Base-by-base conservation (phyloP, 2,329 filamentous ascomycete species). In the Mollisiaceae sp. region DNA sequence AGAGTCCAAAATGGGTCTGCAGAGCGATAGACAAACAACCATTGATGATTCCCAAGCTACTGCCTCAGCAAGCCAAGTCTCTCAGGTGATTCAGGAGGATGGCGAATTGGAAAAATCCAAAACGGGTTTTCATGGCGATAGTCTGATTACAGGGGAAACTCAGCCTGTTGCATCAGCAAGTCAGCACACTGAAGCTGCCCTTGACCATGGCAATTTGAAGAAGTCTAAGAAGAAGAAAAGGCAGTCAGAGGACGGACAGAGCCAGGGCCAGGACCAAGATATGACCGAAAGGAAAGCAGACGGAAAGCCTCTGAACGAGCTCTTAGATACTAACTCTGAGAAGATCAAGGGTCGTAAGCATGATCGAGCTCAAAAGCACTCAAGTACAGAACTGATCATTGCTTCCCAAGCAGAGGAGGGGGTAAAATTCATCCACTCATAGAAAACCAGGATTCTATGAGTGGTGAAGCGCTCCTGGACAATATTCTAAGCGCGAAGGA, bases 361-460 rank as follows among this genome's bases (percentile, higher is more conserved):
- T 52, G 60, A 66, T 18, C 65, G 60, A 58, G 43, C 27, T 27
- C 59, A 62, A 24, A 65, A 66, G 27, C 27, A 32, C 27, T 32
- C 27, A 6, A 32, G 27, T 6, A 3, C 27, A 32, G 27, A 32
- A 6, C 27, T 6, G 63, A 5, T 60, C 15, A 59, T 65, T 55
- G 43, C 12, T 1, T 56, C 55, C 12, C 64, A 70, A 41, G 45
- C 59, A 54, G 52, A 60, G 14, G 60, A 72, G 63, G 55, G 62
- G 62, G 65, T 64, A 77, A 78, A 78, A 74, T 71, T 59, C 52
- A 65, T 63, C 71, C 76, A 77, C 74, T 76, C 74, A 72, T 76
- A 76, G 67, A 67, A 69, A 65, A 69, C 73, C 75, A 77, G 75
- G 76, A 66, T 62, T 72, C 69, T 75, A 65, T 74, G 75, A 73